phyloP scores from a whole-genome alignment of 2,329 filamentous ascomycete genomes.

The Colletotrichum phormii region DNA sequence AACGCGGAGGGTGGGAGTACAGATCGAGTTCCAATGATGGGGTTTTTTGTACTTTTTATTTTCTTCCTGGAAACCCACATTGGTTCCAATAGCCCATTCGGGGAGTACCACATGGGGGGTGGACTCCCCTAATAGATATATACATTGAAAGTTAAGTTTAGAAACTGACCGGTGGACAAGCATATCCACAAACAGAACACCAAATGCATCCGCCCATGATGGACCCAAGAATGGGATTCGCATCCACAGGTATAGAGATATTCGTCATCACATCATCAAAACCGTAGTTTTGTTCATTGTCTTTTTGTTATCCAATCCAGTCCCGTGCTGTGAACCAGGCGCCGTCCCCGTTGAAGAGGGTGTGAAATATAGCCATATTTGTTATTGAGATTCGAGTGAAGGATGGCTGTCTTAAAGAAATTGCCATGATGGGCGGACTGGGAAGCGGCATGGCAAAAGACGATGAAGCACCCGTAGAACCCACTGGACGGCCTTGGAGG shows the following conservation, averaged over 20 bases:
- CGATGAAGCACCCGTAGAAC: conserved; percentile 1
- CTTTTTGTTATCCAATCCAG: conserved; percentile 28
- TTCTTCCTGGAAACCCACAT: not conserved
- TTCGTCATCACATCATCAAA: conserved; percentile 35
- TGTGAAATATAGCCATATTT: conserved; percentile 10
- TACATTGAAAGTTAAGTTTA: conserved; percentile 35
- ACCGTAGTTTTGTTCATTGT: conserved; percentile 18
- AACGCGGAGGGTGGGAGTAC: not conserved
- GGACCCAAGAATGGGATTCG: conserved; percentile 1
- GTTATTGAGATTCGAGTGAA: conserved; percentile 6
- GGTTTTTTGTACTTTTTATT: not conserved
- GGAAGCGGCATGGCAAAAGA: conserved; percentile 12
- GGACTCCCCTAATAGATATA: conserved; percentile 19
- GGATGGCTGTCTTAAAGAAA: not conserved
- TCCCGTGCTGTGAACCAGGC: conserved; percentile 29
- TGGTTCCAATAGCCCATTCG: not conserved
- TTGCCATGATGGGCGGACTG: not conserved
- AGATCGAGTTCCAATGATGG: not conserved
- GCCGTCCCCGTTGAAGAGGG: conserved; percentile 10
- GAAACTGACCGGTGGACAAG: conserved; percentile 2
- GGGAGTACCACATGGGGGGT: not conserved
- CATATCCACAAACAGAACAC: conserved; percentile 28
- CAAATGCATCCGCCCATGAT: conserved; percentile 6
- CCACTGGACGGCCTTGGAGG: not conserved
- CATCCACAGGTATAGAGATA: conserved; percentile 32